Base-by-base conservation (phyloP, 345 rosid genomes). In the Rhizophora mangle region DNA sequence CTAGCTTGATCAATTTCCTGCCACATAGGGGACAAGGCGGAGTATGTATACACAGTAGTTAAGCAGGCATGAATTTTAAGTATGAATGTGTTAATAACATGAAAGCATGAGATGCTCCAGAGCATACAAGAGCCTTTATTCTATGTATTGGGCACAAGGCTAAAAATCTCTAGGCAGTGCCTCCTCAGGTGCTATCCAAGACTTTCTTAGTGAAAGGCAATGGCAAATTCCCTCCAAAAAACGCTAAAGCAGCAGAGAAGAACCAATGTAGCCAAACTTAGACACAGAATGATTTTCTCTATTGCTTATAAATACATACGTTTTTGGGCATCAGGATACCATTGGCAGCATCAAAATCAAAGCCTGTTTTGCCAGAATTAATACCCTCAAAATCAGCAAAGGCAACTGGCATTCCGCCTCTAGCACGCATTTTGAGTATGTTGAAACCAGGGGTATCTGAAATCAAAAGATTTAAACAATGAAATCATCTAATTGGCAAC, bases 361-460 rank as follows among this genome's bases (percentile, higher is more conserved):
- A 31, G 22, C 51, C 51, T n/a, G 62, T 11, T 18, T 21, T 46
- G 47, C 49, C 56, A 20, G 31, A 19, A 67, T 46, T 62, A 43
- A 18, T 84, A 87, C 93, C n/a, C 93, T 90, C 88, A 83, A 84
- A 93, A 85, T 93, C 96, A 72, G 96, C 96, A 81, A 90, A 93
- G 51, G 93, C 96, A 81, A 93, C 92, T 21, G 93, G 96, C 93
- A 89, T 88, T 71, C 96, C 90, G 6, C 96, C 87, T 83, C 76
- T 83, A 22, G 88, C 86, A 70, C 87, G 84, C 73, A 90, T 53
- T 78, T 86, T 93, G 37, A 90, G 81, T 70, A 79, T 66, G 49
- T 72, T 85, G 78, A 90, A 90, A 63, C 96, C 98, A 22, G 91
- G n/a, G 86, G 79, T 88, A 85, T 62, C 98, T 93, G 71, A 18